A percentile compares a stretch with the other conserved stretches of the same genome.
These are phyloP conservation scores for Lactifluus volemus DNA, from an alignment of 768 basidiomycete species.

Conservation along the genomic window DNA sequence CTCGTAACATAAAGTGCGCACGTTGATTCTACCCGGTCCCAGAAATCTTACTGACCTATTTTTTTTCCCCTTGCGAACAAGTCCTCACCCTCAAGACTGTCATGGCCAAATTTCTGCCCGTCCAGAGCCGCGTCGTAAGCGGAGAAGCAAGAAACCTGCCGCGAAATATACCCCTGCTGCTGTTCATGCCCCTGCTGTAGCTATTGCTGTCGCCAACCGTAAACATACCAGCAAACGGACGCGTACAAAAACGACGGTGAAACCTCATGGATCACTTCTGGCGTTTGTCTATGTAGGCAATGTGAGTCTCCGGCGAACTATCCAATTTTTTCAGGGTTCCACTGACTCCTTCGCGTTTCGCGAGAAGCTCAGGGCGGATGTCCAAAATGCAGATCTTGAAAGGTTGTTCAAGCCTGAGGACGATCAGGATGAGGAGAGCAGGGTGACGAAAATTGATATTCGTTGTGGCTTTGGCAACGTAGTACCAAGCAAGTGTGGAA, in stretches of 20 bases:
- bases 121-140: not conserved
- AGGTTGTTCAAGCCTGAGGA: slow-evolving; percentile 28
- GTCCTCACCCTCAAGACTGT: not conserved
- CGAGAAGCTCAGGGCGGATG: slow-evolving; percentile 22
- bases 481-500: not conserved
- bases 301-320: slow-evolving; percentile 34
- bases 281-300: slow-evolving; percentile 52
- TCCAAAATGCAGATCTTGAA: slow-evolving; percentile 29
- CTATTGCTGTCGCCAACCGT: not conserved
- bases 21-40: not conserved
- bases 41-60: not conserved
- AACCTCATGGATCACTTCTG: slow-evolving; percentile 6
- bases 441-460: slow-evolving; percentile 28
- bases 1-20: not conserved
- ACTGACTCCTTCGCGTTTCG: not conserved
- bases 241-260: not conserved
- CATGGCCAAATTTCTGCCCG: slow-evolving; percentile 7
- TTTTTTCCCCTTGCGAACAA: not conserved
- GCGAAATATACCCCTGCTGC: not conserved
- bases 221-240: not conserved
- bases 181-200: no score
- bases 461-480: slow-evolving; percentile 28
- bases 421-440: slow-evolving; percentile 31
- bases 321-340: slow-evolving; percentile 16
- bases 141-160: not conserved